Percentiles rank a stretch among this genome's conserved stretches.
Conservation (phyloP, 495 filamentous ascomycete genomes). For the Aspergillus bertholletiae region DNA sequence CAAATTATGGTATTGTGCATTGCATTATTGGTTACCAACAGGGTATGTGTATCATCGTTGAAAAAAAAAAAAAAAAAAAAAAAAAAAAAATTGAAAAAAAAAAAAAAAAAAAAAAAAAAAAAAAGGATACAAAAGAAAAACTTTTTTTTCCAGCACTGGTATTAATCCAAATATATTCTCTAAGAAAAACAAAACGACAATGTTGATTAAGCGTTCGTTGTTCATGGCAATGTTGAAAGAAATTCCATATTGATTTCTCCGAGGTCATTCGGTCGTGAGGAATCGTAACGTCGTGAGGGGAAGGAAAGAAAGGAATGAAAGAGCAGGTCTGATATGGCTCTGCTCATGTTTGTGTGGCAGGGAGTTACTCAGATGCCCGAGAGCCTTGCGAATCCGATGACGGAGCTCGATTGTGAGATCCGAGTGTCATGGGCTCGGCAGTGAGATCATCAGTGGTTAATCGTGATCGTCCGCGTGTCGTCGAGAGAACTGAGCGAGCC, state of each 20-base stretch:
- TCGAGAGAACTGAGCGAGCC: conserved; percentile 29
- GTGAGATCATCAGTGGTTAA: conserved; percentile 21
- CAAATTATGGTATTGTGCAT: no score
- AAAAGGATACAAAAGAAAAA: not conserved
- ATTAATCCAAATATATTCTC: not conserved
- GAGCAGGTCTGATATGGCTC: not conserved
- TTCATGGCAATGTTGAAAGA: not conserved
- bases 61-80: no score
- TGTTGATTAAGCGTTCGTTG: not conserved
- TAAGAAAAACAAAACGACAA: conserved; percentile 5
- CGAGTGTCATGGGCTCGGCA: conserved; percentile 16
- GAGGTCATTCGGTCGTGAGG: conserved; percentile 14
- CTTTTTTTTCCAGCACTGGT: not conserved
- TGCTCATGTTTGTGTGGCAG: not conserved
- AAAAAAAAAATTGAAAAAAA: no score
- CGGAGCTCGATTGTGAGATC: conserved; percentile 11
- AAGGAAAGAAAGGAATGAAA: not conserved
- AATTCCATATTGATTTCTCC: not conserved
- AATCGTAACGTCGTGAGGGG: conserved; percentile 12
- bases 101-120: not conserved
- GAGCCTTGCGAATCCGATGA: conserved; percentile 14
- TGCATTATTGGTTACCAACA: no score
- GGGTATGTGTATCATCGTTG: no score
- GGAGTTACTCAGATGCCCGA: conserved; percentile 2
- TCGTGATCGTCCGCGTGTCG: conserved; percentile 23